Conservation (phyloP, 2,329 filamentous ascomycete genomes). For the Saccharata proteae region DNA sequence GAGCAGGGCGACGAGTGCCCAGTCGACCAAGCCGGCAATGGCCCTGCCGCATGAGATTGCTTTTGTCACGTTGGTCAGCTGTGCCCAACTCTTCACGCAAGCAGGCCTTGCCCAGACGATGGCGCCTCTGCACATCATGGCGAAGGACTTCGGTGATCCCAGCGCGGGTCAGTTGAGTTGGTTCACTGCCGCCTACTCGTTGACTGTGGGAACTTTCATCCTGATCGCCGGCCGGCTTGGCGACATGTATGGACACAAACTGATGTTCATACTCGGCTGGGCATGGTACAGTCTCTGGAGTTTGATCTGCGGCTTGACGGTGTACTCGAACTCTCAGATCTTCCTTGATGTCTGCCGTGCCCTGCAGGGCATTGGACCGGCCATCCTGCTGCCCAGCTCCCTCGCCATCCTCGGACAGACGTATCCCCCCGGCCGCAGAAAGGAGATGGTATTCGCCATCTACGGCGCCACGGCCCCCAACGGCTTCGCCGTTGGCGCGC, state of each 20-base stretch:
- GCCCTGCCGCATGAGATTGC: constrained; percentile 9
- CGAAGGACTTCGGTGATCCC: constrained; percentile 26
- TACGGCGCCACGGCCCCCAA: constrained; percentile 39
- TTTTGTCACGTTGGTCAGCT: constrained; percentile 10
- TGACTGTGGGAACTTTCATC: constrained; percentile 40
- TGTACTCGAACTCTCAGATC: constrained; percentile 26
- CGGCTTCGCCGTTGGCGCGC: constrained; percentile 29
- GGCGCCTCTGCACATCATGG: constrained; percentile 32
- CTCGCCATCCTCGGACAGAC: constrained; percentile 48
- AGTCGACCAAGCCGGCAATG: constrained; percentile 1
- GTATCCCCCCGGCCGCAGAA: constrained; percentile 45
- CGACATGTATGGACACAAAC: constrained; percentile 39
- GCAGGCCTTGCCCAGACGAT: constrained; percentile 23
- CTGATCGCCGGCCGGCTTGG: constrained; percentile 37
- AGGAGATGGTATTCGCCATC: constrained; percentile 46
- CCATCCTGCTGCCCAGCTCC: constrained; percentile 51
- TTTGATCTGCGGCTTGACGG: constrained; percentile 31
- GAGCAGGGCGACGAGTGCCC: not conserved
- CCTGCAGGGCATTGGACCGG: constrained; percentile 44
- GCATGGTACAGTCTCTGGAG: constrained; percentile 39
- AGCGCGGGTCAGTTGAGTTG: constrained; percentile 32
- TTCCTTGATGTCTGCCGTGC: constrained; percentile 24
- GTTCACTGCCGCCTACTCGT: constrained; percentile 36
- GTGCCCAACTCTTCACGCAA: constrained; percentile 30
- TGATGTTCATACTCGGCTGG: constrained; percentile 37